Conservation (phyloP, 2,329 filamentous ascomycete species). For the Pestalotiopsis fici region DNA sequence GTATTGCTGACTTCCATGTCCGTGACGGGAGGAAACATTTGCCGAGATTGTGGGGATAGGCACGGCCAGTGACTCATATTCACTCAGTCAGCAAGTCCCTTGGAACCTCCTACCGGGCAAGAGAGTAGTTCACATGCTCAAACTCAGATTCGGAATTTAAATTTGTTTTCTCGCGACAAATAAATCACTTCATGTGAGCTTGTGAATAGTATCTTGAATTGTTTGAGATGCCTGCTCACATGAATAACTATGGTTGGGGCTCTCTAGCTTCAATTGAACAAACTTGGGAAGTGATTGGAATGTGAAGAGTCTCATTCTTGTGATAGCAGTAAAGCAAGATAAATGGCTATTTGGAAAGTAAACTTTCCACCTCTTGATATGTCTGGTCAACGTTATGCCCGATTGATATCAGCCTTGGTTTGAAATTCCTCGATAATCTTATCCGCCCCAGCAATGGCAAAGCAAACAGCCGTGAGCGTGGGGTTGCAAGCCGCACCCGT, state of each 20-base stretch:
- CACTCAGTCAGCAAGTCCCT: too few species aligned
- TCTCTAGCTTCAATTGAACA: not conserved
- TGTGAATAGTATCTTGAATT: too few species aligned
- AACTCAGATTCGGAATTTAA: too few species aligned
- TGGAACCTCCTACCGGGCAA: too few species aligned
- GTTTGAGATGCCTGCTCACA: not conserved
- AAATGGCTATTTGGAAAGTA: not conserved
- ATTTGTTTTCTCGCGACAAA: too few species aligned
- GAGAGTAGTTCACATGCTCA: too few species aligned
- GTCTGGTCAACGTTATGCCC: not conserved
- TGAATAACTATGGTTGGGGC: not conserved
- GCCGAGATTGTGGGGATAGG: too few species aligned
- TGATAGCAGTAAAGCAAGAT: not conserved
- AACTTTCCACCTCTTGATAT: not conserved
- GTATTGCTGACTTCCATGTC: too few species aligned
- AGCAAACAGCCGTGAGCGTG: conserved; percentile 24
- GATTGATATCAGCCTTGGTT: not conserved
- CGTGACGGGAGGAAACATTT: too few species aligned
- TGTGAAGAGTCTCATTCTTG: not conserved
- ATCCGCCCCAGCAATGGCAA: conserved; percentile 20
- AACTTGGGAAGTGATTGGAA: not conserved
- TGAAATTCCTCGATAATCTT: conserved; percentile 1
- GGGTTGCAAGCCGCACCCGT: conserved; percentile 23
- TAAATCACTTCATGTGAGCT: too few species aligned
- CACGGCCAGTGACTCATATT: too few species aligned